Percentiles rank a stretch among this genome's conserved stretches.
Evolutionary conservation across 768 basidiomycete genomes (phyloP).

Genomic region (Coprinopsis sp.): DNA sequence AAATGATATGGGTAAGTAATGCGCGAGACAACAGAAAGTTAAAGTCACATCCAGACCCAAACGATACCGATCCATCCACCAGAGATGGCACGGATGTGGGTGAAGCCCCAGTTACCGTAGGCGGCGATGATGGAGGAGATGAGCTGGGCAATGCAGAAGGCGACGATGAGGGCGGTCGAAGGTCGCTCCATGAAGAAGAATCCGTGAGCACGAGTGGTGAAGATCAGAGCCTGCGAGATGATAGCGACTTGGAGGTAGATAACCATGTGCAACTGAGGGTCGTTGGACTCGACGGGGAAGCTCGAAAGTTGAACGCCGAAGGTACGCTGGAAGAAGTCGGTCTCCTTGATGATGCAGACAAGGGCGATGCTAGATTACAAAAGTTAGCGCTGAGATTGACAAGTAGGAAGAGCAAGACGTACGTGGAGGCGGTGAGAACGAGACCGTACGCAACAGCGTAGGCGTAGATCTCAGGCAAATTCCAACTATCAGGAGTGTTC

Average conservation of each 20-base stretch:
- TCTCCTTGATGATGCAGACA: conserved; percentile 79
- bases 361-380: conserved; percentile 56
- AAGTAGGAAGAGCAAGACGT: conserved; percentile 24
- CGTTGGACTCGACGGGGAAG: conserved; percentile 45
- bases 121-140: conserved; percentile 94
- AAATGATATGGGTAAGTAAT: conserved; percentile 3
- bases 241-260: conserved; percentile 96
- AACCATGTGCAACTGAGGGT: conserved; percentile 76
- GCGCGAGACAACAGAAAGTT: neutral
- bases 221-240: conserved; percentile 97
- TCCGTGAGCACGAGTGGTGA: conserved; percentile 88
- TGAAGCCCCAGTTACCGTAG: conserved; percentile 95
- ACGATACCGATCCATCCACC: conserved; percentile 97
- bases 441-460: conserved; percentile 94
- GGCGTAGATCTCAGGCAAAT: conserved; percentile 91
- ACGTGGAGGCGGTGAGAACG: conserved; percentile 91
- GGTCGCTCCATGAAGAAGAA: conserved; percentile 98
- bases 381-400: conserved; percentile 9
- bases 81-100: conserved; percentile 69
- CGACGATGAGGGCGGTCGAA: conserved; percentile 84
- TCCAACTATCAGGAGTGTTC: conserved; percentile 93
- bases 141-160: conserved; percentile 92
- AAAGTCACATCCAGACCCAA: conserved; percentile 82
- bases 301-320: conserved; percentile 64
- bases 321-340: conserved; percentile 83